phyloP scores from a whole-genome alignment of 345 rosid genomes.

The Populus deltoides region DNA sequence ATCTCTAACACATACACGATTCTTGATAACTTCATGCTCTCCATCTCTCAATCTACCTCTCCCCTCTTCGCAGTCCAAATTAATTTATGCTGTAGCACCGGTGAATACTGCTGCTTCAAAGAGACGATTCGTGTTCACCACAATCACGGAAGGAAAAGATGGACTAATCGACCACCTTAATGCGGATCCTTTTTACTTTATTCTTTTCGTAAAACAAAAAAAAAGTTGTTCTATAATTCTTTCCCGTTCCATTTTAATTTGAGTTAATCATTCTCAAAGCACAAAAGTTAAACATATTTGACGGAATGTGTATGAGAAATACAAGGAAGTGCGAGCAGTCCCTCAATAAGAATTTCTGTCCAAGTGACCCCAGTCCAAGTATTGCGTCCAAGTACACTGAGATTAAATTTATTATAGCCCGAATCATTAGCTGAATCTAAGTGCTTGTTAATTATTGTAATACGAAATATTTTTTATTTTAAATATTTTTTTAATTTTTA shows the following conservation, averaged over 20 bases:
- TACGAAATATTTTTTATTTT: too few species aligned
- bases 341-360: conserved; percentile 5
- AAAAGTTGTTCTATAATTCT: neutral
- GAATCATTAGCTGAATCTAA: too few species aligned
- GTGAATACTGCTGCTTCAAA: conserved; percentile 8
- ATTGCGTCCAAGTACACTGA: too few species aligned
- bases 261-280: neutral
- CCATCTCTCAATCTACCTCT: neutral
- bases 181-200: conserved; percentile 11
- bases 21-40: conserved; percentile 29
- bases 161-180: conserved; percentile 28
- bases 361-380: too few species aligned
- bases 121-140: conserved; percentile 1
- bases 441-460: too few species aligned
- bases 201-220: neutral
- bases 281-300: conserved; percentile 3
- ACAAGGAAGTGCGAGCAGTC: neutral
- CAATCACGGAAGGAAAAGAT: conserved; percentile 10
- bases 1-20: conserved; percentile 2
- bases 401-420: too few species aligned
- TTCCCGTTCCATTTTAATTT: neutral
- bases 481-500: too few species aligned
- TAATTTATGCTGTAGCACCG: conserved; percentile 11
- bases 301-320: neutral
- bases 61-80: neutral